These are phyloP conservation scores for Debaryomyces fabryi DNA, from an alignment of 1,139 yeast genomes.

Conservation along the genomic window DNA sequence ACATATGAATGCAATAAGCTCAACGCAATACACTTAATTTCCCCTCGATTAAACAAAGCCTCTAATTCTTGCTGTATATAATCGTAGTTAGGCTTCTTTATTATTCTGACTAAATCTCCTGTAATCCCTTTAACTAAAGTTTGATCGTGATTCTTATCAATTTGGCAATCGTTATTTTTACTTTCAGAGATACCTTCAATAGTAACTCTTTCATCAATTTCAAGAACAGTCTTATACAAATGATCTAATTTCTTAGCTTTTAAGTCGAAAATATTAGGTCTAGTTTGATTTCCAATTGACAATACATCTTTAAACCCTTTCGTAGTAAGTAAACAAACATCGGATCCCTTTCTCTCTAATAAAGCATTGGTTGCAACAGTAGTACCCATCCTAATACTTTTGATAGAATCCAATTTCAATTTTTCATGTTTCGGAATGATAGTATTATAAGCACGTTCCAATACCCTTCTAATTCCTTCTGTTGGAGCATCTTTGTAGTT, in stretches of 20 bases:
- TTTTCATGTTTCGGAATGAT: constrained; percentile 10
- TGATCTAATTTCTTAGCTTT: constrained; percentile 22
- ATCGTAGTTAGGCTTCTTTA: constrained; percentile 12
- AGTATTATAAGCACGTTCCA: constrained; percentile 11
- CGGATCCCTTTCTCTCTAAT: constrained; percentile 44
- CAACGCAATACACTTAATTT: constrained; percentile 14
- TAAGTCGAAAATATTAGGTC: constrained; percentile 25
- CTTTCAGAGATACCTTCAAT: constrained; percentile 26
- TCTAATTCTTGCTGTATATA: constrained; percentile 9
- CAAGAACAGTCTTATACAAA: constrained; percentile 20
- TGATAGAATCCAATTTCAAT: constrained; percentile 6
- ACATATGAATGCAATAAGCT: constrained; percentile 17
- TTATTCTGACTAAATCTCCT: constrained; percentile 14
- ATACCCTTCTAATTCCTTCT: constrained; percentile 20
- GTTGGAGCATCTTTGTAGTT: constrained; percentile 19
- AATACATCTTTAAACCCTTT: constrained; percentile 42
- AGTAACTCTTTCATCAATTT: constrained; percentile 19
- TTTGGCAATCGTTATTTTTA: constrained; percentile 14
- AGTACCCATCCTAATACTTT: constrained; percentile 63
- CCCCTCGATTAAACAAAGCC: constrained; percentile 10
- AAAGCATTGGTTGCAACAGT: constrained; percentile 65
- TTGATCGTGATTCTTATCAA: neutral
- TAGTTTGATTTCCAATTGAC: constrained; percentile 28
- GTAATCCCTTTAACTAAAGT: constrained; percentile 12
- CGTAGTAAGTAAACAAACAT: constrained; percentile 43